Conservation (phyloP, 305 asterid genomes). For the Salvia sclarea region DNA sequence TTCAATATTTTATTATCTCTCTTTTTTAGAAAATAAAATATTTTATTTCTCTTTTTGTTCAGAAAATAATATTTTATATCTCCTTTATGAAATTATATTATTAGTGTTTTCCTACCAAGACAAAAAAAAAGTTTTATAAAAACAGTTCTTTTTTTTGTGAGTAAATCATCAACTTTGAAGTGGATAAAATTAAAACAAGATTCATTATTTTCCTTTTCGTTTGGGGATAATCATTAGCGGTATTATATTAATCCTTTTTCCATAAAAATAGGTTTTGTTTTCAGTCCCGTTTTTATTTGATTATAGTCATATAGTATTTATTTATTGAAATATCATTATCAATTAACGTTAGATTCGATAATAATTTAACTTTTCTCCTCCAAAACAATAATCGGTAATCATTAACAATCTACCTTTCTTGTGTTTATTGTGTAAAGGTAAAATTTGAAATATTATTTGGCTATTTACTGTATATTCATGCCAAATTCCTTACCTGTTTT, state of each 20-base stretch:
- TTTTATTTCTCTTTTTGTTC: background rate
- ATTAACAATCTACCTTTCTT: background rate
- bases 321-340: background rate
- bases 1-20: background rate
- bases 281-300: too few species aligned
- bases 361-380: background rate
- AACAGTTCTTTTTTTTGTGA: background rate
- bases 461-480: background rate
- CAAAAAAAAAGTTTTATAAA: background rate
- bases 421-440: background rate
- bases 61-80: too few species aligned
- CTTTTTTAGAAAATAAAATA: too few species aligned
- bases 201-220: background rate
- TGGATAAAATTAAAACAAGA: background rate
- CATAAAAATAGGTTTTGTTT: background rate
- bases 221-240: background rate
- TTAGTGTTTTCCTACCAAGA: background rate
- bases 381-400: too few species aligned
- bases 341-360: background rate
- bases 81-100: too few species aligned
- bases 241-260: background rate
- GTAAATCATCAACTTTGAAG: conserved; percentile 13
- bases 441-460: too few species aligned
- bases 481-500: background rate
- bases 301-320: background rate